Percentiles rank a stretch among this genome's conserved stretches.
phyloP scores from a whole-genome alignment of 768 basidiomycete genomes.

The Inosperma sp. region DNA sequence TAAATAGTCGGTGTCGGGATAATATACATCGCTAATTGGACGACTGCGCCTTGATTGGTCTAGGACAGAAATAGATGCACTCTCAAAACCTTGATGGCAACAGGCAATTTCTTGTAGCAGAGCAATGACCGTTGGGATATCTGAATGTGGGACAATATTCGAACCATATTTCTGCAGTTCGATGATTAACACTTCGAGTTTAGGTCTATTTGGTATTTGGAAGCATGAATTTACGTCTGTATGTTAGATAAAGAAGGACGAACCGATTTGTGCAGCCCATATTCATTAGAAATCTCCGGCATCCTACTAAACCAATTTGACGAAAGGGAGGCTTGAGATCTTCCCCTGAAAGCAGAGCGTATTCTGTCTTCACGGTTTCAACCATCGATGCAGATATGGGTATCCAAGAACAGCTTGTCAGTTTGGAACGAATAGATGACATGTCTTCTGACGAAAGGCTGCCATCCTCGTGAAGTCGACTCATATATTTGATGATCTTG shows the following conservation, averaged over 20 bases:
- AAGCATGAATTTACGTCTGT: neutral
- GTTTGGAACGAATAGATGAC: neutral
- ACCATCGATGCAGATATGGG: conserved; percentile 8
- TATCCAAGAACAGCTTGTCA: conserved; percentile 12
- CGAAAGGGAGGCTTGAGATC: conserved; percentile 9
- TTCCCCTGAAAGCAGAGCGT: conserved; percentile 12
- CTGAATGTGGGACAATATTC: neutral
- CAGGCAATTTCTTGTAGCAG: conserved; percentile 15
- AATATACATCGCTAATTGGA: conserved; percentile 10
- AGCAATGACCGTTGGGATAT: neutral
- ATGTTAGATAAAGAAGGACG: neutral
- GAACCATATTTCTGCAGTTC: conserved; percentile 1
- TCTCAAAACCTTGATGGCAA: conserved; percentile 3
- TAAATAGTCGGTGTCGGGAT: conserved; percentile 4
- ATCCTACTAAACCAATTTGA: neutral
- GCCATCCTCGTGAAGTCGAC: neutral
- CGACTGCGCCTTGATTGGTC: neutral
- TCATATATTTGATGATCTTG: conserved; percentile 10
- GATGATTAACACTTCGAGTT: neutral
- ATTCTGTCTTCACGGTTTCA: conserved; percentile 2
- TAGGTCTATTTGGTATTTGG: conserved; percentile 6
- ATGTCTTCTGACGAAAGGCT: neutral
- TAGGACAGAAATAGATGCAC: conserved; percentile 4
- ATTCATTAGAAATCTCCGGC: neutral
- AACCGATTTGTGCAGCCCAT: conserved; percentile 15